phyloP scores from a whole-genome alignment of 352 stramenopile genomes.

The Phytopythium sindhum region DNA sequence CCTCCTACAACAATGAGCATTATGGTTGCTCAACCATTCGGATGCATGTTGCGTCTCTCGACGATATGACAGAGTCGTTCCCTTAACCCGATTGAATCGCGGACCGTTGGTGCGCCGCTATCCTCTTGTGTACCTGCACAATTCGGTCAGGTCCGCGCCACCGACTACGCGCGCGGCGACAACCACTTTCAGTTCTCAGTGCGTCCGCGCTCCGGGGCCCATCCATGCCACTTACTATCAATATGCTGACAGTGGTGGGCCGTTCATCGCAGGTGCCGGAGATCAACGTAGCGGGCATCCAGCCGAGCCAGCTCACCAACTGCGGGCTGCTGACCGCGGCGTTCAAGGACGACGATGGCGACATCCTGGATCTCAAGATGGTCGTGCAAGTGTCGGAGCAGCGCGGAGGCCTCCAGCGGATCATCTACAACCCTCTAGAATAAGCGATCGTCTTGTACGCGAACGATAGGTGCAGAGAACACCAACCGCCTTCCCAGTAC shows the following conservation, averaged over 20 bases:
- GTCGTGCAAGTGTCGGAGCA: constrained; percentile 86
- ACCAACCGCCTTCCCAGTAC: background rate
- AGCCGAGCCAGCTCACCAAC: constrained; percentile 84
- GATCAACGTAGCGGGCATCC: constrained; percentile 72
- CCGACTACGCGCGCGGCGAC: constrained; percentile 56
- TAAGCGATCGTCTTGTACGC: constrained; percentile 16
- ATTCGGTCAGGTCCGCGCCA: constrained; percentile 61
- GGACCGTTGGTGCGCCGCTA: background rate
- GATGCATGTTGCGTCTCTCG: background rate
- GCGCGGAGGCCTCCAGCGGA: constrained; percentile 63
- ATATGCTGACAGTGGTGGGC: background rate
- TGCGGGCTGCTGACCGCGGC: constrained; percentile 84
- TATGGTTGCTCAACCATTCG: constrained; percentile 8
- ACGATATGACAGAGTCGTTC: background rate
- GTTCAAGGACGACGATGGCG: constrained; percentile 64
- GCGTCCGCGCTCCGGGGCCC: constrained; percentile 12
- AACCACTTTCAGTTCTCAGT: constrained; percentile 89
- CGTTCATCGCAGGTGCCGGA: constrained; percentile 35
- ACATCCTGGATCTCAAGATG: constrained; percentile 87
- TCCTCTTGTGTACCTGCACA: constrained; percentile 34
- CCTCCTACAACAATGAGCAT: too few relatives aligned
- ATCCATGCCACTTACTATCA: background rate
- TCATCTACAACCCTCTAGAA: constrained; percentile 88
- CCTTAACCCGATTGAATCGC: background rate
- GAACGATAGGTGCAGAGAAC: background rate